Conservation (phyloP, 768 basidiomycete species). For the Suillus occidentalis region DNA sequence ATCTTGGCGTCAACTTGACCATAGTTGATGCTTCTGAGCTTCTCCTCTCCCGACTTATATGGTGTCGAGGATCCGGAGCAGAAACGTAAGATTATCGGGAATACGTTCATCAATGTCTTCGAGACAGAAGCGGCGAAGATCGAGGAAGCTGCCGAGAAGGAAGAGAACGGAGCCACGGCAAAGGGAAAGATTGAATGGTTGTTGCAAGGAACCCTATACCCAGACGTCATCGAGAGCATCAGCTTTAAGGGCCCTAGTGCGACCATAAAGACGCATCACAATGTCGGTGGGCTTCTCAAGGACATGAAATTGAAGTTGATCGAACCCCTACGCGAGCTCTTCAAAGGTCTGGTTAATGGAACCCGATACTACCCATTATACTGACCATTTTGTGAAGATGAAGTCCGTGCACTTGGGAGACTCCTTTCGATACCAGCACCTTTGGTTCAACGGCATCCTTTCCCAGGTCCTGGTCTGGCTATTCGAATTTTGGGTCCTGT, state of each 20-base stretch:
- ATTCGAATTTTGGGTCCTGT: constrained; percentile 98
- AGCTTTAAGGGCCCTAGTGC: constrained; percentile 99
- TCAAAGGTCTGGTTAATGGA: constrained; percentile 72
- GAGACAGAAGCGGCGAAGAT: constrained; percentile 92
- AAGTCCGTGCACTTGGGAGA: constrained; percentile 90
- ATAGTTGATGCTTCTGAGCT: constrained; percentile 94
- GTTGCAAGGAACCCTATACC: constrained; percentile 95
- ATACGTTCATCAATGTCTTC: constrained; percentile 98
- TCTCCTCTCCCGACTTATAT: constrained; percentile 82
- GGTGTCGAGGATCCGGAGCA: constrained; percentile 94
- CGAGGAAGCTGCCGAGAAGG: constrained; percentile 77
- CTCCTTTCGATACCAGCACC: constrained; percentile 89
- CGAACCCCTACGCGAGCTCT: constrained; percentile 94
- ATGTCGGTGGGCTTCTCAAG: constrained; percentile 92
- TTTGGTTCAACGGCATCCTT: constrained; percentile 95
- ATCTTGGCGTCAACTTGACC: constrained; percentile 95
- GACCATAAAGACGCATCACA: constrained; percentile 99
- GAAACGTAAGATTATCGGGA: constrained; percentile 98
- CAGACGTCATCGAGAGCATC: constrained; percentile 98
- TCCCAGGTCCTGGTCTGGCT: constrained; percentile 97
- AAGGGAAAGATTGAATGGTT: constrained; percentile 97
- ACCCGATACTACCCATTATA: not conserved
- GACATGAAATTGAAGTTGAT: constrained; percentile 99
- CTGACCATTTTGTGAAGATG: constrained; percentile 54
- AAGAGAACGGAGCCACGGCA: constrained; percentile 64